Evolutionary conservation across 306 rosid genomes (phyloP), one percentile per base, ranked within the genome.

Genomic region (Urtica urens): DNA sequence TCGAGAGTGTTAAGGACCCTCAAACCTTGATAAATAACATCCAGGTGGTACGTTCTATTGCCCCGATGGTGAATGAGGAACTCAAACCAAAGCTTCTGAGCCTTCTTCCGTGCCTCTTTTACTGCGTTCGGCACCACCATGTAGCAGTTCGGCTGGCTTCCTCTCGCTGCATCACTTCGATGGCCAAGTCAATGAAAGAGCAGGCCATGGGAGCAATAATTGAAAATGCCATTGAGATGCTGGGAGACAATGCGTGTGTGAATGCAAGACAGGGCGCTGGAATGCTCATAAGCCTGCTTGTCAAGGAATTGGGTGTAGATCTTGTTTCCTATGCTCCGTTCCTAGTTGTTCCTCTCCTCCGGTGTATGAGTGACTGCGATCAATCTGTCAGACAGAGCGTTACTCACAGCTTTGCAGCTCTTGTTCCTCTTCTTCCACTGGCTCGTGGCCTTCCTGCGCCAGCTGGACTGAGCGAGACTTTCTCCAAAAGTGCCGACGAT

Each of bases 401-500:
- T 63, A 90, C 99, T 34, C 99, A 69, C 71, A 85, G 99, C 78
- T 90, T 90, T 85, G 99, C 99, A 50, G 84, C 99, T 44, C 95
- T 90, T 66, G 99, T 90, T 53, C 99, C 99, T 48, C 74, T 90
- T 66, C 95, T 90, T 72, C 99, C 99, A 63, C 65, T 90, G 52
- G 95, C 99, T 3, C 80, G 94, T 18, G 99, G 99, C 63, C 80
- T 90, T 68, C 94, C 95, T 49, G 87, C 81, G 55, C 99, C 95
- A 26, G 59, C 42, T 71, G 94, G 83, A 54, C 57, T 84, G 29
- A 74, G 78, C 48, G 85, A 81, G 58, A 74, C 64, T 50, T 57
- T 81, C 45, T 75, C 81, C 21, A 69, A 72, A 58, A 85, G 66
- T 49, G 67, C 78, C 39, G 99, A 85, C 51, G 99, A 90, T 65